Conservation (phyloP, 768 basidiomycete species). For the Roridomyces roridus region DNA sequence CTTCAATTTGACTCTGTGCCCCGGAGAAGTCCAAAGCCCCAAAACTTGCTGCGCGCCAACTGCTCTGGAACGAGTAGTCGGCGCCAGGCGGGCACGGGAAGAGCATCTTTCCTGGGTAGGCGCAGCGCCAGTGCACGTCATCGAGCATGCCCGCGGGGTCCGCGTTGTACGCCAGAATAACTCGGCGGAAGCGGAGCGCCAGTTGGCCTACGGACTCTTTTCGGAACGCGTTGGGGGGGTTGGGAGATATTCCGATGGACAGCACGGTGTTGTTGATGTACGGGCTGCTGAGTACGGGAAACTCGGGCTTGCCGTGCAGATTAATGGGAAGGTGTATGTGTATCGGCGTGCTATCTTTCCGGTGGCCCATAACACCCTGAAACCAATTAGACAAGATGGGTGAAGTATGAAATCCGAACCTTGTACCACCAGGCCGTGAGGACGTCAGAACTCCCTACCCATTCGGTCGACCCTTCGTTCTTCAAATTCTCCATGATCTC, state of each 20-base stretch:
- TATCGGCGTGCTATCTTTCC: conserved; percentile 6
- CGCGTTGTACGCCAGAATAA: background rate
- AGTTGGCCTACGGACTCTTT: too few relatives aligned
- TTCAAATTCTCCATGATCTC: conserved; percentile 11
- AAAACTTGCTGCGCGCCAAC: background rate
- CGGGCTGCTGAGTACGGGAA: background rate
- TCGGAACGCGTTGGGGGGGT: conserved; percentile 1
- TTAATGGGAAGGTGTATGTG: conserved; percentile 13
- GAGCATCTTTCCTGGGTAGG: background rate
- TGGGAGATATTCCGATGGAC: background rate
- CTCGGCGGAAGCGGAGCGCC: conserved; percentile 13
- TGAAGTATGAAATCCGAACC: too few relatives aligned
- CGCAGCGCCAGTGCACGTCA: conserved; percentile 2
- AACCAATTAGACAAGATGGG: too few relatives aligned
- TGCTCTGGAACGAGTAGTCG: conserved; percentile 1
- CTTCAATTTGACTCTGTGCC: background rate
- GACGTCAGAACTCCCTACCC: conserved; percentile 20
- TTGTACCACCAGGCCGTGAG: conserved; percentile 21
- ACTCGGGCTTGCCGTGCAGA: conserved; percentile 10
- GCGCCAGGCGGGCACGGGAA: background rate
- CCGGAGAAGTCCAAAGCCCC: conserved; percentile 1
- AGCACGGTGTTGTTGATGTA: conserved; percentile 17
- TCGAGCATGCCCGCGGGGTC: background rate
- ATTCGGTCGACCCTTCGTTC: conserved; percentile 12
- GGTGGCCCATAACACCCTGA: conserved; percentile 1